Conservation (phyloP, 371 early-diverging fungal genomes). For the Apophysomyces elegans region DNA sequence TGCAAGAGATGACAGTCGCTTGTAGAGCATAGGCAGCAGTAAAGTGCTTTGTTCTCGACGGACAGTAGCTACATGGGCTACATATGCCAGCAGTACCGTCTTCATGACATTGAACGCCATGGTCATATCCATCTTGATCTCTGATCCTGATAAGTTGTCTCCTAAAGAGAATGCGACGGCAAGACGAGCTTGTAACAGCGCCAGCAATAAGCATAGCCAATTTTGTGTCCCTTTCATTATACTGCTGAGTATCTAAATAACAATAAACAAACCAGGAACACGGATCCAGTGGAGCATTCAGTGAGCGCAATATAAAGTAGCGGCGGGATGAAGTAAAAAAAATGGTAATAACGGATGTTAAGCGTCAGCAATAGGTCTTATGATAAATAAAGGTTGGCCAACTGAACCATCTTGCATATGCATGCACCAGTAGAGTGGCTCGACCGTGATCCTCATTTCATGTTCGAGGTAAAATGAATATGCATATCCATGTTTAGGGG, state of each 20-base stretch:
- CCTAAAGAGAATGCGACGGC: background rate
- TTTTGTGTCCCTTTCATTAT: background rate
- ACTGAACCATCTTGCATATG: no score
- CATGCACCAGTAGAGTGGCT: no score
- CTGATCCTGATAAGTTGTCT: background rate
- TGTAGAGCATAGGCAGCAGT: background rate
- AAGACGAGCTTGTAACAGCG: background rate
- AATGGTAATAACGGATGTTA: no score
- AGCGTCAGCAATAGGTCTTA: no score
- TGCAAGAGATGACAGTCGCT: conserved; percentile 8
- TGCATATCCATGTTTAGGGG: no score
- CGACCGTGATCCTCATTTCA: no score
- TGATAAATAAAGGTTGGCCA: no score
- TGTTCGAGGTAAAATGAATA: no score
- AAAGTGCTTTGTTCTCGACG: background rate
- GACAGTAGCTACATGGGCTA: conserved; percentile 5
- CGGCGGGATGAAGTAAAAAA: no score
- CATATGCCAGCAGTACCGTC: conserved; percentile 8
- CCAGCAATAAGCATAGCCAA: background rate
- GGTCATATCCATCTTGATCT: background rate
- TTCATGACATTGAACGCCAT: conserved; percentile 11
- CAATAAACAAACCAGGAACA: background rate
- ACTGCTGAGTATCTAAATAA: background rate
- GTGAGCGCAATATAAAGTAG: no score
- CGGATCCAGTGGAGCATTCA: background rate